A percentile compares a stretch with the other conserved stretches of the same genome.
phyloP scores from a whole-genome alignment of 345 rosid species.

The Mallotus nudiflorus region DNA sequence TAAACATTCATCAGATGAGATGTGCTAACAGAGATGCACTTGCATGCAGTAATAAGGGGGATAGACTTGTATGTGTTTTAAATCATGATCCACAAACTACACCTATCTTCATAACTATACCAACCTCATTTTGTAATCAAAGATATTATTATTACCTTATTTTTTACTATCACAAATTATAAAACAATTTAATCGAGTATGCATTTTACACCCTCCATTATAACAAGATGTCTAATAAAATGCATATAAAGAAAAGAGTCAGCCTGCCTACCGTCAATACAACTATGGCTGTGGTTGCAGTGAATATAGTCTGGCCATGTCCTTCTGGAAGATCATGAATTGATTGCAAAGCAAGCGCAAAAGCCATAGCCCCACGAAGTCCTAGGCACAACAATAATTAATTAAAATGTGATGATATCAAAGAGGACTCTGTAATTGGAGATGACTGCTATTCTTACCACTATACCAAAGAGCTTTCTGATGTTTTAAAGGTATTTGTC shows the following conservation, averaged over 20 bases:
- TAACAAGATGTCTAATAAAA: neutral
- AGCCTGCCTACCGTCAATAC: constrained; percentile 72
- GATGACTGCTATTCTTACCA: constrained; percentile 54
- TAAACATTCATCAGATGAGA: too few relatives aligned
- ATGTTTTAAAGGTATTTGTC: constrained; percentile 81
- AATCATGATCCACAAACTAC: too few relatives aligned
- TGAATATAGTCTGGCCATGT: constrained; percentile 97
- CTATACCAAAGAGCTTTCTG: constrained; percentile 99
- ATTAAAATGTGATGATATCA: neutral
- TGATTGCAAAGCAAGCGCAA: constrained; percentile 99
- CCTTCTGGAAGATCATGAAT: constrained; percentile 97
- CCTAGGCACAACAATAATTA: constrained; percentile 5
- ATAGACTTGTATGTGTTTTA: too few relatives aligned
- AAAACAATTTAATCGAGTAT: too few relatives aligned
- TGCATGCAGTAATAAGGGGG: too few relatives aligned
- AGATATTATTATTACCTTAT: too few relatives aligned
- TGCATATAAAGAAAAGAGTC: constrained; percentile 4
- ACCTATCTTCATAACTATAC: too few relatives aligned
- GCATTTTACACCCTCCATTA: constrained; percentile 4
- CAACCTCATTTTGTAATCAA: too few relatives aligned
- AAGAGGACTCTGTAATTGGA: neutral
- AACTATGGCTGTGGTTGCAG: constrained; percentile 96
- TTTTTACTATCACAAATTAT: too few relatives aligned
- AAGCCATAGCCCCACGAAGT: constrained; percentile 83
- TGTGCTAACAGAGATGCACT: too few relatives aligned